phyloP scores from a whole-genome alignment of 2,329 filamentous ascomycete species.

The Venturia pyrina region DNA sequence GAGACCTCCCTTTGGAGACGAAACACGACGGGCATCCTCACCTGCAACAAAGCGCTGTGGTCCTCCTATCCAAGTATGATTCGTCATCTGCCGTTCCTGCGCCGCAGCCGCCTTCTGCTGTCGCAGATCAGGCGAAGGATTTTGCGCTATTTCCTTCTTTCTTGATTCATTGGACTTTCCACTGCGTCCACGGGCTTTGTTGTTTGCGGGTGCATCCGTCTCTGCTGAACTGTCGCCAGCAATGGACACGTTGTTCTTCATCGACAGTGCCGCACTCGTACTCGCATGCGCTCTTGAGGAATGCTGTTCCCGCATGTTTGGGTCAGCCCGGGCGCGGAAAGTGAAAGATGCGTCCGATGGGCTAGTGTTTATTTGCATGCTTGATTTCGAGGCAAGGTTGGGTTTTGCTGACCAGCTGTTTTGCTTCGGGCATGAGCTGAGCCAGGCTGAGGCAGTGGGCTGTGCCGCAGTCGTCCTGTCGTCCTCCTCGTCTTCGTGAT shows the following conservation, averaged over 20 bases:
- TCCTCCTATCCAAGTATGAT: neutral
- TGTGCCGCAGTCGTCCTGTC: neutral
- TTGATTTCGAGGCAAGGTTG: neutral
- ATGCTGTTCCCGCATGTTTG: neutral
- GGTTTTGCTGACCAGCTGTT: neutral
- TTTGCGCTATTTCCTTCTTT: neutral
- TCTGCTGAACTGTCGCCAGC: neutral
- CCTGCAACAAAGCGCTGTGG: neutral
- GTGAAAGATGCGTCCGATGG: neutral
- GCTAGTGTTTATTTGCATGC: neutral
- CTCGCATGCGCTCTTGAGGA: neutral
- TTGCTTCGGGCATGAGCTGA: neutral
- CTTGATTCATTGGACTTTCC: neutral
- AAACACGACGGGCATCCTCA: neutral
- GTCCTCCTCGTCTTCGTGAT: neutral
- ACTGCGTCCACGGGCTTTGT: neutral
- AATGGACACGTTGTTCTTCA: neutral
- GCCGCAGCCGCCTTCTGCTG: neutral
- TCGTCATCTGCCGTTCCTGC: neutral
- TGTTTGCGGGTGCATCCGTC: neutral
- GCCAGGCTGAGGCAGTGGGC: neutral
- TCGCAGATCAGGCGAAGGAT: neutral
- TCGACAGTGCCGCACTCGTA: neutral
- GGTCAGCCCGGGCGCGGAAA: neutral
- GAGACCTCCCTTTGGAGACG: no score